Evolutionary conservation across 306 rosid species (phyloP), one percentile per base, ranked within the genome.

Genomic region (Ceratonia siliqua): DNA sequence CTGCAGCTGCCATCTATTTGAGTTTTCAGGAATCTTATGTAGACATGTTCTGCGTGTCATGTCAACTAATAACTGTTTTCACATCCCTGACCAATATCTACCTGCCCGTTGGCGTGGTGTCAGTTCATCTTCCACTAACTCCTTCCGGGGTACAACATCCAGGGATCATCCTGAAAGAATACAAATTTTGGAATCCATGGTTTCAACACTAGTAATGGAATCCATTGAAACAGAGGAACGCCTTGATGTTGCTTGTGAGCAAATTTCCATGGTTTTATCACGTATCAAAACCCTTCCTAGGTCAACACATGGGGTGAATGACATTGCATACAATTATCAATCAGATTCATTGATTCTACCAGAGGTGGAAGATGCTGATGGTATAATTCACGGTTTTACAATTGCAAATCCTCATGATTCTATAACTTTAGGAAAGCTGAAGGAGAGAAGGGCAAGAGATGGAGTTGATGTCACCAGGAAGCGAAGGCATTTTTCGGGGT

Each of bases 11-110:
- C 83, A 63, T 82, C 81, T 87, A 69, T 91, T 87, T 12, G 92
- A 87, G 79, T 91, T 89, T 78, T 75, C 90, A 24, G 95, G 97
- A 78, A 88, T 88, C 76, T 89, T 90, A 28, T 90, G 97, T 64
- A 74, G 89, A 63, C 97, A 92, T 39, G 83, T 86, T 28, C 87
- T 92, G 21, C 91, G 96, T 1, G 93, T 92, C 83, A 78, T 92
- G 87, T 88, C 97, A 14, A 90, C 72, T 49, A 90, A 85, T 79
- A 92, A 92, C 85, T 92, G 90, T 74, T 92, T 92, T 79, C 96
- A 84, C 82, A 90, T 92, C 52, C 97, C 96, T 9, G 86, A 86
- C 49, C 90, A 77, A 53, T 92, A 92, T 77, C 82, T 92, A 71
- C 90, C 89, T 2, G 14, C 65, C 54, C 92, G 97, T 3, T 92